Evolutionary conservation across 495 filamentous ascomycete species (phyloP).

Genomic region (Hyaloscypha variabilis): DNA sequence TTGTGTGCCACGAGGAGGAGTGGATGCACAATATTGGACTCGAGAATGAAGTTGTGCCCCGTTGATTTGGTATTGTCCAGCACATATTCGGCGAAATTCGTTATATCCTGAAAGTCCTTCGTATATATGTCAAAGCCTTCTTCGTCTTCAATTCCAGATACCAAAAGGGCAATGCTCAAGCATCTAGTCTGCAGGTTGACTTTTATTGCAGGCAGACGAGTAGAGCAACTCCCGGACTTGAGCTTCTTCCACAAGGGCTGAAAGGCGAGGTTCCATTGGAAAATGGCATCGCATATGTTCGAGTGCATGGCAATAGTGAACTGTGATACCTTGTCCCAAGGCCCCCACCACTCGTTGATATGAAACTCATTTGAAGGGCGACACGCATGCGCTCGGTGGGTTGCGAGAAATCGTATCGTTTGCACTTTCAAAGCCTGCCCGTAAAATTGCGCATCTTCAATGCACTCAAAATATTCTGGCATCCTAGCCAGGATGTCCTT

Average conservation of each 20-base stretch:
- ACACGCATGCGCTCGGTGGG: neutral
- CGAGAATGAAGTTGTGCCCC: constrained; percentile 34
- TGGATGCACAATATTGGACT: constrained; percentile 56
- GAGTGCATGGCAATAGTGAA: neutral
- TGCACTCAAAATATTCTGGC: neutral
- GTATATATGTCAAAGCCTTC: neutral
- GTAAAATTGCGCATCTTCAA: constrained; percentile 1
- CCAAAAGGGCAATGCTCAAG: neutral
- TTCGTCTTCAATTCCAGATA: neutral
- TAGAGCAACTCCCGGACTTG: neutral
- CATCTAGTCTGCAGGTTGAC: constrained; percentile 5
- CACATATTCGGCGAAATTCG: neutral
- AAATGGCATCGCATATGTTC: neutral
- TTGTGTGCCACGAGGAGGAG: constrained; percentile 60
- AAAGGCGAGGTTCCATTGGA: neutral
- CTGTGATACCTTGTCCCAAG: neutral
- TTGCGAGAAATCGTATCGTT: neutral
- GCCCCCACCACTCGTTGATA: neutral
- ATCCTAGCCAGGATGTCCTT: neutral
- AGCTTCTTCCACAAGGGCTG: neutral
- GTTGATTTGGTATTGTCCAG: neutral
- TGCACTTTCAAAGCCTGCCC: neutral
- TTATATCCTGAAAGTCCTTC: neutral
- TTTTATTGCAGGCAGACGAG: neutral
- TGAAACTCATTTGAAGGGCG: neutral